phyloP scores from a whole-genome alignment of 768 basidiomycete genomes.

The Auricularia auricula-judae region DNA sequence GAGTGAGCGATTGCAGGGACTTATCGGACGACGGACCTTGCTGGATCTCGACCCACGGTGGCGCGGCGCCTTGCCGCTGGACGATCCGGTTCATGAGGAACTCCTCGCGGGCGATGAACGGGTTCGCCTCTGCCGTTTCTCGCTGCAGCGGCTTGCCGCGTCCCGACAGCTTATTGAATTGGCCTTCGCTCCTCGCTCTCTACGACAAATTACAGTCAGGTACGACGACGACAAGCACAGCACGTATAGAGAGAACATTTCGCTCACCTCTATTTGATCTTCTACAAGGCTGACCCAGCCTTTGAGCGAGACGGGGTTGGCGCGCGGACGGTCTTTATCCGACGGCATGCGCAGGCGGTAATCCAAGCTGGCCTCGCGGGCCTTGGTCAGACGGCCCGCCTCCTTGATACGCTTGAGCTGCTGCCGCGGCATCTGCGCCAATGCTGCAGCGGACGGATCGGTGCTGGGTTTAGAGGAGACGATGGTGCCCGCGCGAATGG shows the following conservation, averaged over 20 bases:
- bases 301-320: constrained; percentile 53
- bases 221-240: background rate
- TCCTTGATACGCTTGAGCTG: constrained; percentile 38
- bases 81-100: constrained; percentile 81
- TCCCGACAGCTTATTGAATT: constrained; percentile 64
- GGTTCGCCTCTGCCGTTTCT: constrained; percentile 40
- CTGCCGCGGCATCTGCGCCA: constrained; percentile 38
- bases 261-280: constrained; percentile 63
- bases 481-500: constrained; percentile 42
- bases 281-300: constrained; percentile 71
- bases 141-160: constrained; percentile 40
- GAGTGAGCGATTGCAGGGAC: background rate
- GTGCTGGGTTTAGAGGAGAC: constrained; percentile 14
- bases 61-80: constrained; percentile 68
- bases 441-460: background rate
- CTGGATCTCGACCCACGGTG: constrained; percentile 82
- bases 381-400: constrained; percentile 47
- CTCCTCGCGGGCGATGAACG: constrained; percentile 64
- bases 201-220: constrained; percentile 14
- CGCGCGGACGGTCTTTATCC: constrained; percentile 13
- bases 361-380: constrained; percentile 65
- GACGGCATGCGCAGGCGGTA: constrained; percentile 50
- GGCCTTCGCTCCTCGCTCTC: constrained; percentile 56
- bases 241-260: background rate
- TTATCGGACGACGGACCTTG: constrained; percentile 31